Evolutionary conservation across 805 yeast genomes (phyloP).

Genomic region (Candida incommunis): DNA sequence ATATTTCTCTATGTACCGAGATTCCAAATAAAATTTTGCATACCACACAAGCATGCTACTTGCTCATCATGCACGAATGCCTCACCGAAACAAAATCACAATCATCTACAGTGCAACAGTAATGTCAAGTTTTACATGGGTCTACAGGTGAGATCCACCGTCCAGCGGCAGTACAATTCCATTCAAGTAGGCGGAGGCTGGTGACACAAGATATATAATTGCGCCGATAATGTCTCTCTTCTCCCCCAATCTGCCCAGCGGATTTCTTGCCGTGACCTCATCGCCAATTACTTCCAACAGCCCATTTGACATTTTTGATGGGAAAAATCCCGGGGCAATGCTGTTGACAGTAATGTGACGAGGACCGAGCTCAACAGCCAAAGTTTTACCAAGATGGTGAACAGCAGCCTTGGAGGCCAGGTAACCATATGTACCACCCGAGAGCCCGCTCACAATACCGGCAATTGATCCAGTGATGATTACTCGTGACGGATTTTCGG

Average conservation of each 20-base stretch:
- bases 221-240: constrained; percentile 45
- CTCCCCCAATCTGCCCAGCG: constrained; percentile 47
- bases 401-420: constrained; percentile 65
- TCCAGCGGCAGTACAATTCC: constrained; percentile 58
- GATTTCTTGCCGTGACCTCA: constrained; percentile 38
- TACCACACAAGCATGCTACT: too few species aligned
- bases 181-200: constrained; percentile 46
- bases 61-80: too few species aligned
- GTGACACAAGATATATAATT: constrained; percentile 40
- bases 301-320: constrained; percentile 61
- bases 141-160: constrained; percentile 42
- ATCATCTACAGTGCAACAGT: too few species aligned
- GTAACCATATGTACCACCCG: constrained; percentile 54
- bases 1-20: too few species aligned
- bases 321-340: constrained; percentile 67
- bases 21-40: too few species aligned
- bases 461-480: constrained; percentile 56
- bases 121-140: too few species aligned
- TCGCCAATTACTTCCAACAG: constrained; percentile 39
- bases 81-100: too few species aligned
- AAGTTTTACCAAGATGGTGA: constrained; percentile 46
- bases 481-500: constrained; percentile 49
- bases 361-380: constrained; percentile 56
- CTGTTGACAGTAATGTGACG: constrained; percentile 53
- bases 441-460: constrained; percentile 29